A percentile compares a stretch with the other conserved stretches of the same genome.
Evolutionary conservation across 176 grass and related monocot genomes (phyloP).

Genomic region (Avena atlantica): DNA sequence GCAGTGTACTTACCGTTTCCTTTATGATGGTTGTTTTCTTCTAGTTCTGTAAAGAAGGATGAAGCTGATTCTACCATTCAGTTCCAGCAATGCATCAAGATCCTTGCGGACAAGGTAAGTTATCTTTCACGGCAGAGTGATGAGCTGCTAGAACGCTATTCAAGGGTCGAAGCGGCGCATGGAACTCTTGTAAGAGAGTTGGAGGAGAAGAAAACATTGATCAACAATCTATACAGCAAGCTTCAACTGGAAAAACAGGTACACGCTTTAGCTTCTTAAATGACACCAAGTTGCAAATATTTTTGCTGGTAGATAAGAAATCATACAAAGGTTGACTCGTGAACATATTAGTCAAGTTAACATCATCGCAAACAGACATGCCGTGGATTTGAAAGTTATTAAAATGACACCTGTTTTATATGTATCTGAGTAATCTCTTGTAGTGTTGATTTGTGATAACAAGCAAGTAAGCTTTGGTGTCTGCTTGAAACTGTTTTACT

Average conservation of each 20-base stretch:
- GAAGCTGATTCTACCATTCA: slow-evolving; percentile 74
- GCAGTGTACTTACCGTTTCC: background rate
- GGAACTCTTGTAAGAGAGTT: slow-evolving; percentile 66
- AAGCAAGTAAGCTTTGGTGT: background rate
- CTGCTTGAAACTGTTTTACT: slow-evolving; percentile 33
- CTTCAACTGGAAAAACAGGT: slow-evolving; percentile 95
- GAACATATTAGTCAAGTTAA: background rate
- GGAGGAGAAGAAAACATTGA: slow-evolving; percentile 77
- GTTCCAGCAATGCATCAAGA: slow-evolving; percentile 91
- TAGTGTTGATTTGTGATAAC: background rate
- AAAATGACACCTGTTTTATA: slow-evolving; percentile 6
- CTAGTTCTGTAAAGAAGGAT: slow-evolving; percentile 82
- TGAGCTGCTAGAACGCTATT: slow-evolving; percentile 63
- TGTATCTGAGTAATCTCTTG: background rate
- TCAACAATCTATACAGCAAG: slow-evolving; percentile 73
- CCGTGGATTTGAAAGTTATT: slow-evolving; percentile 2
- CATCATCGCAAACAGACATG: background rate
- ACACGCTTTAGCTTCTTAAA: slow-evolving; percentile 33
- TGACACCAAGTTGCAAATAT: background rate
- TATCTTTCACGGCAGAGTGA: slow-evolving; percentile 61
- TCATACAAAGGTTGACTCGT: background rate
- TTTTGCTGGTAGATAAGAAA: slow-evolving; percentile 1
- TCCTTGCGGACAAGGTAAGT: slow-evolving; percentile 79
- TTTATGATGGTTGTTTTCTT: slow-evolving; percentile 36
- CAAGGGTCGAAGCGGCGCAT: slow-evolving; percentile 59